A percentile compares a stretch with the other conserved stretches of the same genome.
Evolutionary conservation across 1,284 basidiomycete species (phyloP).

Genomic region (Schizophyllum amplum): DNA sequence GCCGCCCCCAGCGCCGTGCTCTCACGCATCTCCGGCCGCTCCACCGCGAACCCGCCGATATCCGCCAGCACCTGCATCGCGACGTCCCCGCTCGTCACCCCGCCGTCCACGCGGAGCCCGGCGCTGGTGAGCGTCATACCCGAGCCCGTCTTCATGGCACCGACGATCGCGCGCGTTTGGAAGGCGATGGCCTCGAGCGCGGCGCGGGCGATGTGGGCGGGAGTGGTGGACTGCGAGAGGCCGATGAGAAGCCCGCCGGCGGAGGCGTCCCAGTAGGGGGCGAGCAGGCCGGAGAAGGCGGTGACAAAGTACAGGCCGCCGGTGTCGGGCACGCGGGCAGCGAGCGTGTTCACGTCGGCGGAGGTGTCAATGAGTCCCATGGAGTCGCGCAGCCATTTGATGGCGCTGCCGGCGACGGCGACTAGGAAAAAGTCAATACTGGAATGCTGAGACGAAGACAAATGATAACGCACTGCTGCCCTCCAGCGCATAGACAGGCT

Average conservation of each 20-base stretch:
- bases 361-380: conserved; percentile 80
- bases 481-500: conserved; percentile 90
- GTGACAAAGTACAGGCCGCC: conserved; percentile 98
- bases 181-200: conserved; percentile 87
- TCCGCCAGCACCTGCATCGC: conserved; percentile 93
- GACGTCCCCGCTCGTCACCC: conserved; percentile 87
- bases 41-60: conserved; percentile 85
- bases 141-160: conserved; percentile 78
- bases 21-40: conserved; percentile 96
- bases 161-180: conserved; percentile 91
- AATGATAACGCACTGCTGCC: conserved; percentile 68
- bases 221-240: conserved; percentile 87
- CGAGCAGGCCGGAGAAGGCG: conserved; percentile 88
- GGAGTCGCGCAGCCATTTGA: conserved; percentile 95
- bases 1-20: conserved; percentile 97
- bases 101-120: conserved; percentile 78
- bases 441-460: not conserved
- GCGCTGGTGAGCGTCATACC: conserved; percentile 57
- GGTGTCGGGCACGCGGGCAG: conserved; percentile 69
- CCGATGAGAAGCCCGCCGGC: conserved; percentile 83
- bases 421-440: conserved; percentile 35
- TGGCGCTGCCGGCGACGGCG: conserved; percentile 89
- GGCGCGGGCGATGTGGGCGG: conserved; percentile 89
- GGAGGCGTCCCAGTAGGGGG: conserved; percentile 88
- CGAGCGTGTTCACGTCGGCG: conserved; percentile 80